A percentile compares a stretch with the other conserved stretches of the same genome.
phyloP scores from a whole-genome alignment of 2,329 filamentous ascomycete genomes.

The Trichoderma cornu-damae region DNA sequence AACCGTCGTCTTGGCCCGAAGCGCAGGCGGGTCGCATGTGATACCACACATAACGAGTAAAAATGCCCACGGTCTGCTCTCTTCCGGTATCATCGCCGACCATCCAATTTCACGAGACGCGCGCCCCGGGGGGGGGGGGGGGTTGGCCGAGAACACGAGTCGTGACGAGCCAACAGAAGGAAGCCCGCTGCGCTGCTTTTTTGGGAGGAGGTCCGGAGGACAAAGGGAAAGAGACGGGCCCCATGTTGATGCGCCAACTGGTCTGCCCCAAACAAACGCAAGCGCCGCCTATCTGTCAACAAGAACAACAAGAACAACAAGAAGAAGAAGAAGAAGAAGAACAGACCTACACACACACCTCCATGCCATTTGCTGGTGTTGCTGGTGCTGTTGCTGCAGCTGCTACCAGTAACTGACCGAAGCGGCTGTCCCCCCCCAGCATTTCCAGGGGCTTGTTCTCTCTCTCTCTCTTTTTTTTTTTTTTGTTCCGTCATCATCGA shows the following conservation, averaged over 20 bases:
- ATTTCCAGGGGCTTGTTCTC: neutral
- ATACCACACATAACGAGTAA: too few species aligned
- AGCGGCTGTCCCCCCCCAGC: neutral
- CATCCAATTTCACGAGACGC: conserved; percentile 5
- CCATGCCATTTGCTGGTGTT: too few species aligned
- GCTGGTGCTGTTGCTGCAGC: too few species aligned
- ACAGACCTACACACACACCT: too few species aligned
- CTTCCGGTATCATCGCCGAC: conserved; percentile 18
- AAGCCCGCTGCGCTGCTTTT: neutral
- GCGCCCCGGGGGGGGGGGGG: too few species aligned
- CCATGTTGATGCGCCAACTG: neutral
- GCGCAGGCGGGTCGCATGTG: conserved; percentile 10
- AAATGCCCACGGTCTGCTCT: neutral
- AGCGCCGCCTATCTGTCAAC: neutral
- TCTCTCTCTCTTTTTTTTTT: too few species aligned
- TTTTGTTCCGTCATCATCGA: neutral
- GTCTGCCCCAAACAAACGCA: neutral
- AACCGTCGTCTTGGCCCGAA: conserved; percentile 14
- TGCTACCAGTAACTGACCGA: neutral
- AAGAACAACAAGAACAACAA: neutral
- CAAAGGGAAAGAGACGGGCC: neutral
- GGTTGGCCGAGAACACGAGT: conserved; percentile 12
- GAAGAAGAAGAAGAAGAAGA: too few species aligned
- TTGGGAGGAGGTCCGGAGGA: too few species aligned
- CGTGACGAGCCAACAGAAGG: conserved; percentile 7